Evolutionary conservation across 306 rosid species (phyloP).

Genomic region (Amphicarpaea edgeworthii): DNA sequence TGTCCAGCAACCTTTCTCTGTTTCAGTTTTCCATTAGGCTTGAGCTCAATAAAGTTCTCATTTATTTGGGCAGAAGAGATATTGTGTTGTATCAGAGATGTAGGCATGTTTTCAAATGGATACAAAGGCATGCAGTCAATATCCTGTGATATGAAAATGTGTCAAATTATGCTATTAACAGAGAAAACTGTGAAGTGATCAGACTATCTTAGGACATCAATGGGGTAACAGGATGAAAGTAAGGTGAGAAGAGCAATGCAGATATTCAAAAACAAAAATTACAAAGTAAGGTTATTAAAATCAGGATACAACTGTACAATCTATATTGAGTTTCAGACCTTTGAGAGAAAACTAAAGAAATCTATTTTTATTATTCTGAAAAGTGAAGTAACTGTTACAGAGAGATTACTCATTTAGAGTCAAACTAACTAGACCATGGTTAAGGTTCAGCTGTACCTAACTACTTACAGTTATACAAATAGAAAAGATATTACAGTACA

Average conservation of each 20-base stretch:
- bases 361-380: too few species aligned
- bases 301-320: neutral
- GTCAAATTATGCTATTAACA: slow-evolving; percentile 41
- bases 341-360: too few species aligned
- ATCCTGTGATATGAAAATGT: slow-evolving; percentile 67
- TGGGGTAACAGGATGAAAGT: slow-evolving; percentile 23
- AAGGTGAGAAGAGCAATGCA: slow-evolving; percentile 35
- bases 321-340: too few species aligned
- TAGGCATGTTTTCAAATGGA: slow-evolving; percentile 82
- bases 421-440: neutral
- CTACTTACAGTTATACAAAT: neutral
- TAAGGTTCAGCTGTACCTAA: neutral
- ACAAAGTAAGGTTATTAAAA: slow-evolving; percentile 27
- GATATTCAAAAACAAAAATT: slow-evolving; percentile 25
- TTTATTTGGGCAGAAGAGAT: slow-evolving; percentile 49
- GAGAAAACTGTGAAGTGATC: slow-evolving; percentile 22
- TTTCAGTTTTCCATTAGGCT: slow-evolving; percentile 56
- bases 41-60: slow-evolving; percentile 60
- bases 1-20: slow-evolving; percentile 61
- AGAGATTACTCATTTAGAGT: too few species aligned
- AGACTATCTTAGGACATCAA: slow-evolving; percentile 22
- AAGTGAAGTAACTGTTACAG: too few species aligned
- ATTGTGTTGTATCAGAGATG: slow-evolving; percentile 61
- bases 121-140: slow-evolving; percentile 92
- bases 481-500: neutral